Evolutionary conservation across 192 early-diverging fungal genomes (phyloP).

Genomic region (Umbelopsis ramanniana): DNA sequence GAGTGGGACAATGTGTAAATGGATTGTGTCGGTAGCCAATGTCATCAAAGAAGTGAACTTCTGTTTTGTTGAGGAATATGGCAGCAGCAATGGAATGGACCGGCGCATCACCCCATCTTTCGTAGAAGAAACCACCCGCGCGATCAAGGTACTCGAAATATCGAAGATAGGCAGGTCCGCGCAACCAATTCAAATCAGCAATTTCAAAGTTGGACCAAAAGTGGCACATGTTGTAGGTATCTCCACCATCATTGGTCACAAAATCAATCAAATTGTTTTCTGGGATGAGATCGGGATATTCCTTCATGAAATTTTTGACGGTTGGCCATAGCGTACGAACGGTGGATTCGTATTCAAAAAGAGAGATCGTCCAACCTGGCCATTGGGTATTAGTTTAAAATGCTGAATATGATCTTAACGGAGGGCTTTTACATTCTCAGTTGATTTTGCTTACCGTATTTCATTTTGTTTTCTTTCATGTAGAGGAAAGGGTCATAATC

Average conservation of each 20-base stretch:
- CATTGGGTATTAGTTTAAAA: neutral
- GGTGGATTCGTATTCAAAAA: slow-evolving; percentile 67
- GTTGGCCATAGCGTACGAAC: slow-evolving; percentile 78
- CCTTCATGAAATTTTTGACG: slow-evolving; percentile 54
- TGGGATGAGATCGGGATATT: slow-evolving; percentile 56
- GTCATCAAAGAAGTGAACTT: slow-evolving; percentile 80
- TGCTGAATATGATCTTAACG: neutral
- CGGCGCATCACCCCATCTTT: slow-evolving; percentile 79
- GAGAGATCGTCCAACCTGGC: slow-evolving; percentile 58
- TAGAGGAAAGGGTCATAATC: slow-evolving; percentile 79
- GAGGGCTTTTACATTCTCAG: neutral
- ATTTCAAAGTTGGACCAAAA: slow-evolving; percentile 94
- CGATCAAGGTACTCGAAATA: slow-evolving; percentile 73
- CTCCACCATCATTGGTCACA: slow-evolving; percentile 58
- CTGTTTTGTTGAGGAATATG: slow-evolving; percentile 61
- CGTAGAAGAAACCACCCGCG: slow-evolving; percentile 88
- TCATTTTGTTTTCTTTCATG: slow-evolving; percentile 74
- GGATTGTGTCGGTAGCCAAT: slow-evolving; percentile 73
- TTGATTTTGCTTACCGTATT: slow-evolving; percentile 59
- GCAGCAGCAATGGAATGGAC: slow-evolving; percentile 74
- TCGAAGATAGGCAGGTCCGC: slow-evolving; percentile 65
- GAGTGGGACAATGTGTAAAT: slow-evolving; percentile 74
- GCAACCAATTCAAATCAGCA: slow-evolving; percentile 70
- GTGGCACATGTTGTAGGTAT: slow-evolving; percentile 69
- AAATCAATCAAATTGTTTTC: slow-evolving; percentile 59